Evolutionary conservation across 1,139 yeast genomes (phyloP).

Genomic region (Hansenula lynferdii): DNA sequence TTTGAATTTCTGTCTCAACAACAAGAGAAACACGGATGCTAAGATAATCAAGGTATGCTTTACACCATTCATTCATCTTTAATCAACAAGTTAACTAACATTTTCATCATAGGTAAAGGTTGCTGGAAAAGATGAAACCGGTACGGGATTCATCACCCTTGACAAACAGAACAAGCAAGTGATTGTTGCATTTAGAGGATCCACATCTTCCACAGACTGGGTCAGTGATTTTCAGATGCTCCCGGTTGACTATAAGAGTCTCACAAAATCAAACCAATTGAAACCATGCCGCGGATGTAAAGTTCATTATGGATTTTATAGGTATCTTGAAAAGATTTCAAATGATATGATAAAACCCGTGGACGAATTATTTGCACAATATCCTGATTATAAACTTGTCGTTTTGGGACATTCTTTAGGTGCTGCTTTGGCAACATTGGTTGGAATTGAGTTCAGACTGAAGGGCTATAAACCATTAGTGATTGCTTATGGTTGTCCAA

Average conservation of each 20-base stretch:
- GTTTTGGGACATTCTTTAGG: conserved; percentile 74
- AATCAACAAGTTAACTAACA: background rate
- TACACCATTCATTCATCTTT: background rate
- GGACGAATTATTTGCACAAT: conserved; percentile 8
- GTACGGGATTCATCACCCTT: conserved; percentile 45
- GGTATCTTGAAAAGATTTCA: conserved; percentile 31
- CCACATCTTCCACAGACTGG: conserved; percentile 56
- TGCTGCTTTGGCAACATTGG: conserved; percentile 59
- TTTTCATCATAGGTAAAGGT: conserved; percentile 4
- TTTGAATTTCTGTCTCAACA: conserved; percentile 11
- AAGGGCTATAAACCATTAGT: conserved; percentile 50
- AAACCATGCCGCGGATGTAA: conserved; percentile 41
- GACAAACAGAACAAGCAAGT: conserved; percentile 36
- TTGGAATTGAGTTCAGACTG: conserved; percentile 55
- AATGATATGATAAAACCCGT: conserved; percentile 9
- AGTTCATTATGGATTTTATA: conserved; percentile 57
- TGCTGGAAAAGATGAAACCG: conserved; percentile 32
- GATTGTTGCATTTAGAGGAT: conserved; percentile 51
- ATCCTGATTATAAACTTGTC: conserved; percentile 40
- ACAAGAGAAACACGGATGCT: conserved; percentile 5
- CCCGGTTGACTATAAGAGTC: conserved; percentile 13
- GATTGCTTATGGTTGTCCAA: conserved; percentile 61
- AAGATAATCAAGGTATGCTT: conserved; percentile 6
- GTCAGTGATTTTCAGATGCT: conserved; percentile 38
- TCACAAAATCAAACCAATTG: conserved; percentile 12